Base-by-base conservation (phyloP, 108 stramenopile species). In the Pelagomonas calceolata region DNA sequence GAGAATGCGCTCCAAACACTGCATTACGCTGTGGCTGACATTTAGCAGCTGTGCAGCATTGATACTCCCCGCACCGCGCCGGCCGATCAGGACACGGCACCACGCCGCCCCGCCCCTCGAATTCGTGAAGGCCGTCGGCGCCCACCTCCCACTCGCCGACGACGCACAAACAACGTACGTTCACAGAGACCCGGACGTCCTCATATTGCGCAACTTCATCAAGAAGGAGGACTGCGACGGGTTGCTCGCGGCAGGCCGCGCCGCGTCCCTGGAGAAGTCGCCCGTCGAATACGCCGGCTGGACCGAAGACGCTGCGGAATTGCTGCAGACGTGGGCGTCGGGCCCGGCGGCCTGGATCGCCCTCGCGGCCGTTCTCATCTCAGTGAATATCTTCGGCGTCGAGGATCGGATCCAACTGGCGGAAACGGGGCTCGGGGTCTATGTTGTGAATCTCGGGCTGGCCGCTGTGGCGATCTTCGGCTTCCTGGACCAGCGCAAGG, bases 321-420 rank as follows among this genome's bases (percentile, higher is more conserved):
- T 90, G 46, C 67, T 86, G 15, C 87, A 85, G 68, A 65, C 87
- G 10, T 83, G 86, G 9, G 86, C 85, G 18, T 82, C 85, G 31
- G 89, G 89, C 37, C 89, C 89, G 36, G 86, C 88, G 14, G 76
- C 85, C 29, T 90, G 89, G 89, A 34, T 87, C 36, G 77, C 86
- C 0, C 73, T 90, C 32, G 34, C 83, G 4, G 70, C 64, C 44
- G 86, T 80, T 45, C 86, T 87, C 73, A 70, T 80, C 26, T 79
- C 81, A 65, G 79, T 74, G 63, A 65, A 77, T 64, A 36, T 63
- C 69, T 34, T 34, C 44, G 34, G 68, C 66, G 30, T 69, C 79
- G 30, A 66, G 66, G 39, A 43, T 44, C 76, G 73, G 71, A n/a
- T 81, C n/a, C 67, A 76, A 44, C 76, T 90, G 70, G 81, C 87